Evolutionary conservation across 2,329 filamentous ascomycete genomes (phyloP).

Genomic region (Teratosphaeria gauchensis): DNA sequence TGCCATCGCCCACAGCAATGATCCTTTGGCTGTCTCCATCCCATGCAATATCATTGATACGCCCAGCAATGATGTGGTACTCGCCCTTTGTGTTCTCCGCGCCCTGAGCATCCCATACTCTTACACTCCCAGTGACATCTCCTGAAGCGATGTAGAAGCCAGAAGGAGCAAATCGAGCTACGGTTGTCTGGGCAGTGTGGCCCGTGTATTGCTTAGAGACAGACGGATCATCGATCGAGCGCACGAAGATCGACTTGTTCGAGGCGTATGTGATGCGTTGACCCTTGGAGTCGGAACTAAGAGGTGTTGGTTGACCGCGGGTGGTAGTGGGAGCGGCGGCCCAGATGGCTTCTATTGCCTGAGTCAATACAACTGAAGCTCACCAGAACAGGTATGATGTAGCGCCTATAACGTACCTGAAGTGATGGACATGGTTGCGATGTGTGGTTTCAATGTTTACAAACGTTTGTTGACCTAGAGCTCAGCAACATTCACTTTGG

Average conservation of each 20-base stretch:
- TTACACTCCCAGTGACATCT: constrained; percentile 72
- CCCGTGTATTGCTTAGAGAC: constrained; percentile 81
- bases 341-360: constrained; percentile 53
- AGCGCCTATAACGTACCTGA: constrained; percentile 10
- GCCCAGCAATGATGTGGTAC: constrained; percentile 86
- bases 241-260: constrained; percentile 92
- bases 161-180: constrained; percentile 87
- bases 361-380: not conserved
- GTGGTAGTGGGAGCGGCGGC: constrained; percentile 76
- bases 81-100: constrained; percentile 87
- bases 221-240: constrained; percentile 83
- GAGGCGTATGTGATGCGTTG: constrained; percentile 89
- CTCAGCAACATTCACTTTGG: not conserved
- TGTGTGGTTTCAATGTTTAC: constrained; percentile 1
- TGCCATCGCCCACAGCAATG: constrained; percentile 91
- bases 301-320: constrained; percentile 77
- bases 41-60: constrained; percentile 95
- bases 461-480: not conserved
- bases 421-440: constrained; percentile 12
- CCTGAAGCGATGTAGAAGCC: constrained; percentile 93
- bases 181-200: constrained; percentile 80
- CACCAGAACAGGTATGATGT: not conserved
- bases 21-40: constrained; percentile 94
- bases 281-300: constrained; percentile 80
- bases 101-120: constrained; percentile 82